Conservation (phyloP, 768 basidiomycete genomes). For the Rhodotorula diobovata region DNA sequence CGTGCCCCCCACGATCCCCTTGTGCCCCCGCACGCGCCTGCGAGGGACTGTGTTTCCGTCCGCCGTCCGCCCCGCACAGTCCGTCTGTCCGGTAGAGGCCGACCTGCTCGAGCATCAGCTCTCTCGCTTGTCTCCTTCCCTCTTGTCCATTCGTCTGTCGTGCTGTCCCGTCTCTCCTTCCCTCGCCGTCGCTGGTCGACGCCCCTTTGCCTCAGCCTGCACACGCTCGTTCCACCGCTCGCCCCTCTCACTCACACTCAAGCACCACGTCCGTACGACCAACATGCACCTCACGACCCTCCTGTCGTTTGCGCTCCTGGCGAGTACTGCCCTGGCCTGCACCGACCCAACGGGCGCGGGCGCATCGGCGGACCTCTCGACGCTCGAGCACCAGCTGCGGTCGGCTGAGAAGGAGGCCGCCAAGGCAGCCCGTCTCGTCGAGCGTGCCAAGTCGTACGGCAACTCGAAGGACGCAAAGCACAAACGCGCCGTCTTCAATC, state of each 20-base stretch:
- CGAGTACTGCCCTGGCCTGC: not conserved
- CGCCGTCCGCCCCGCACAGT: too few species aligned
- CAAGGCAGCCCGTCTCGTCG: not conserved
- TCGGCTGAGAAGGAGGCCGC: not conserved
- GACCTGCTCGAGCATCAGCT: too few species aligned
- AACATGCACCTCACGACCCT: not conserved
- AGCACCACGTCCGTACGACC: too few species aligned
- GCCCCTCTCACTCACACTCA: not conserved
- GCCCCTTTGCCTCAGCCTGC: not conserved
- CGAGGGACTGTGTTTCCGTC: too few species aligned
- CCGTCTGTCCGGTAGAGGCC: too few species aligned
- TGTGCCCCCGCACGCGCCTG: too few species aligned
- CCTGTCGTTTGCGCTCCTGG: not conserved
- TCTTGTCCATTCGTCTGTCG: not conserved
- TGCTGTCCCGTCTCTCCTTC: not conserved
- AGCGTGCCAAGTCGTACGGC: not conserved
- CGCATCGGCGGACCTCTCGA: not conserved
- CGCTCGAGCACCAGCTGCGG: not conserved
- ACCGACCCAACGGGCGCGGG: rapidly evolving
- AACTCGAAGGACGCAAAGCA: not conserved
- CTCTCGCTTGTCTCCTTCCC: not conserved
- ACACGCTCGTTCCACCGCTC: not conserved
- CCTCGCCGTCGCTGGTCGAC: not conserved
- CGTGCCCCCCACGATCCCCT: too few species aligned
- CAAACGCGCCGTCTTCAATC: not conserved